These are phyloP conservation scores for Alternaria infectoria DNA, from an alignment of 2,329 filamentous ascomycete genomes.

Conservation along the genomic window DNA sequence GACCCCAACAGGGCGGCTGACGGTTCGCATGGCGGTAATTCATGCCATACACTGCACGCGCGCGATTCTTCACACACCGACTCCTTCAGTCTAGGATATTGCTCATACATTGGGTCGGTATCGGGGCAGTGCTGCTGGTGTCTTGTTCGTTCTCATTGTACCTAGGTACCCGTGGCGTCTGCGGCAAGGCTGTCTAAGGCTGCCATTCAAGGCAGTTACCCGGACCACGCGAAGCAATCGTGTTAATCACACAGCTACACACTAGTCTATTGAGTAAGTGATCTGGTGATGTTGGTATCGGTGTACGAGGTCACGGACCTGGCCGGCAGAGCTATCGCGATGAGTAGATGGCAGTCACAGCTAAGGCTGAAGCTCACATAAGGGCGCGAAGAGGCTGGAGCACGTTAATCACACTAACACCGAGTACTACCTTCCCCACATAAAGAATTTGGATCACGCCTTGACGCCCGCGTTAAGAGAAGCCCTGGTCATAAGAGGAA, in stretches of 20 bases:
- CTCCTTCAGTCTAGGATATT: not conserved
- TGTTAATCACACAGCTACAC: not conserved
- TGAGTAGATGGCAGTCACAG: not conserved
- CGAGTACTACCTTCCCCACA: not conserved
- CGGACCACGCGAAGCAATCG: not conserved
- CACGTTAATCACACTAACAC: not conserved
- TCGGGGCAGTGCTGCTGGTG: not conserved
- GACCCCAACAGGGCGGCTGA: not conserved
- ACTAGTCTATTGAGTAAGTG: not conserved
- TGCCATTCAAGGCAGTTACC: not conserved
- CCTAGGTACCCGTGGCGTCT: not conserved
- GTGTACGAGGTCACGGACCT: not conserved
- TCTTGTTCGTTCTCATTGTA: not conserved
- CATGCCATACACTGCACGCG: not conserved
- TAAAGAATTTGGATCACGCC: not conserved
- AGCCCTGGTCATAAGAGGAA: not conserved
- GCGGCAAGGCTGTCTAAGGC: slow-evolving; percentile 8
- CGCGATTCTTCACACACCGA: not conserved
- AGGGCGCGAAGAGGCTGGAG: not conserved
- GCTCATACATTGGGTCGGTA: not conserved
- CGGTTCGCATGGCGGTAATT: not conserved
- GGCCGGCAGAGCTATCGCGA: not conserved
- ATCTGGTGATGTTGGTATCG: not conserved
- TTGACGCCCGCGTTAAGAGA: not conserved
- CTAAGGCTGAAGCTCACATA: slow-evolving; percentile 1